Base-by-base conservation (phyloP, 2,329 filamentous ascomycete species). In the Penicillium sp. region DNA sequence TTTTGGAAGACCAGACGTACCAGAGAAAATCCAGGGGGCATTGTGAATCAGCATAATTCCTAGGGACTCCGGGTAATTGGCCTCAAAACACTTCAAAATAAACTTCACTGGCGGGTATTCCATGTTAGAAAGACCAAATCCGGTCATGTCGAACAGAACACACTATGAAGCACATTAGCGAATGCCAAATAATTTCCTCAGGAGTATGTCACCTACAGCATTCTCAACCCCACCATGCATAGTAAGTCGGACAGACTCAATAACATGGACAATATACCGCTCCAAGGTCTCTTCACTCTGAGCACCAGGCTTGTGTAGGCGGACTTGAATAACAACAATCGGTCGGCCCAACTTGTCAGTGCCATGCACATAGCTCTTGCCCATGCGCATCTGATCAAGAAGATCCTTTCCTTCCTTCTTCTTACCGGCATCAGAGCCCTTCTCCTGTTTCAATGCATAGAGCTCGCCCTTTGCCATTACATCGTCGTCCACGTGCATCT, bases 41-140 rank as follows among this genome's bases (percentile, higher is more conserved):
- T 96, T 96, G 80, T 97, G 93, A 31, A 98, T 90, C 46, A 97
- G 82, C 9, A 97, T 90, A 2, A 88, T 84, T 23, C 93, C 93
- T 2, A 98, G 82, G 50, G 86, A 93, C 75, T 98, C 93, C 0
- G 93, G 93, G 68, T 97, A 98, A 72, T 97, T 97, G 55, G 93
- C 93, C 79, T 98, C 93, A 70, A 98, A 97, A 73, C 92, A 96
- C 76, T 95, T 95, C 74, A 97, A 95, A 87, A 98, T 96, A 77
- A 97, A 97, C 71, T 96, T 97, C 53, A 99, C 91, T 0, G 95
- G 93, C 0, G 90, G 87, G 74, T 98, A 98, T 77, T 99, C 95
- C 95, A 98, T 97, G 76, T 99, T 98, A 13, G 93, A 90, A 78
- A 97, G 83, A 11, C 89, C 90, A 73, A 98, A 98, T 50, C 88